Evolutionary conservation across 2,329 filamentous ascomycete species (phyloP).

Genomic region (Ilyonectria mors-panacis): DNA sequence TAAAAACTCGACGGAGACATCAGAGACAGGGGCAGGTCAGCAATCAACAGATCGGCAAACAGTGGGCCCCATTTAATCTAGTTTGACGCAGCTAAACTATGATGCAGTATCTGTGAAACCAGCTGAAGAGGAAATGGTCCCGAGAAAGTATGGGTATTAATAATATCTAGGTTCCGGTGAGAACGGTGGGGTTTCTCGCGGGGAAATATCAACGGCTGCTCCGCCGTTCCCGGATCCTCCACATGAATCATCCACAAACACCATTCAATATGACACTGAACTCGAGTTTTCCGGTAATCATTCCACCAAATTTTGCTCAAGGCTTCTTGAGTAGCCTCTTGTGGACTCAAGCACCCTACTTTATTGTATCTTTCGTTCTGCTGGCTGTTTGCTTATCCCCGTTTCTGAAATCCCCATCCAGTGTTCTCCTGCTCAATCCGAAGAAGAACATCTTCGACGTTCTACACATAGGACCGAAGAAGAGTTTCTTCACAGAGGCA

Average conservation of each 20-base stretch:
- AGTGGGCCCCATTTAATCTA: too few relatives aligned
- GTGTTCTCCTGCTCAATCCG: background rate
- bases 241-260: background rate
- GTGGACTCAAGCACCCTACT: conserved; percentile 3
- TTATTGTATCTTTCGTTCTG: background rate
- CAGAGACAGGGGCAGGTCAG: too few relatives aligned
- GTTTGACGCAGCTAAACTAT: too few relatives aligned
- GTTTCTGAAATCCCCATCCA: background rate
- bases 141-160: too few relatives aligned
- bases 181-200: background rate
- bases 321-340: background rate
- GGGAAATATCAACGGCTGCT: background rate
- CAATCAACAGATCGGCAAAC: too few relatives aligned
- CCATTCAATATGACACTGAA: background rate
- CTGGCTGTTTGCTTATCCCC: background rate
- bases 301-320: background rate
- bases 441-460: background rate
- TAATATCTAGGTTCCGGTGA: too few relatives aligned
- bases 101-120: too few relatives aligned
- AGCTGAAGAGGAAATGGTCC: too few relatives aligned
- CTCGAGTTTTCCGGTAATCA: background rate
- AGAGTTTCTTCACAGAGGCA: conserved; percentile 6
- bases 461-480: background rate
- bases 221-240: background rate
- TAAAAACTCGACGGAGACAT: too few relatives aligned